phyloP scores from a whole-genome alignment of 2,329 filamentous ascomycete species.

The Bertia moriformis region DNA sequence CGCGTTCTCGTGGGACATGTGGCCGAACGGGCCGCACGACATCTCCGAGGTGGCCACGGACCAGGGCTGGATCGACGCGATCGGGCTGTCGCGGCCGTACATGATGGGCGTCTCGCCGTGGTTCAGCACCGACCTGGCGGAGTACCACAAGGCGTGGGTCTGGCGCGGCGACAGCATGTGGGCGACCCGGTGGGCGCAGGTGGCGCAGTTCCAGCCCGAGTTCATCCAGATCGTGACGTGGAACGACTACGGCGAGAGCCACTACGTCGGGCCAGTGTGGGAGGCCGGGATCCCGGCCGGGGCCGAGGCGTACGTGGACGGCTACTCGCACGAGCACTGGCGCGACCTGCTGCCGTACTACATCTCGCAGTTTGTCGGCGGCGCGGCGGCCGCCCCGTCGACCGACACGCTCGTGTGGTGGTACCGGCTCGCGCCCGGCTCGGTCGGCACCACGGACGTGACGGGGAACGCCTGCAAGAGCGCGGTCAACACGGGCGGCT shows the following conservation, averaged over 20 bases:
- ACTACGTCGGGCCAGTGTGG: neutral
- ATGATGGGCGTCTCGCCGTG: neutral
- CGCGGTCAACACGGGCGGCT: too few relatives aligned
- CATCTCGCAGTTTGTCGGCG: neutral
- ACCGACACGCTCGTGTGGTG: neutral
- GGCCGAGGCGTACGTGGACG: neutral
- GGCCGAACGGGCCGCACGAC: neutral
- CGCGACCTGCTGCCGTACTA: neutral
- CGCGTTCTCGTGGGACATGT: neutral
- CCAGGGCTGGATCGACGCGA: neutral
- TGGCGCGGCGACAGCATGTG: neutral
- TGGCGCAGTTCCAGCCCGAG: neutral
- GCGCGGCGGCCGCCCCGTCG: too few relatives aligned
- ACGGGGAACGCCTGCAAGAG: too few relatives aligned
- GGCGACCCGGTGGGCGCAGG: neutral
- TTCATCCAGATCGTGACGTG: neutral
- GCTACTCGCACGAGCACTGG: neutral
- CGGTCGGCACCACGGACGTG: slow-evolving; percentile 12
- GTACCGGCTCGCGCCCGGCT: slow-evolving; percentile 2
- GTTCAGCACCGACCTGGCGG: neutral
- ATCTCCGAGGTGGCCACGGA: neutral
- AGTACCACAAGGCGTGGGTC: neutral
- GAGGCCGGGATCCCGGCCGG: too few relatives aligned
- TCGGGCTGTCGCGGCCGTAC: neutral
- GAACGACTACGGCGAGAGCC: neutral